Evolutionary conservation across 1,284 basidiomycete genomes (phyloP), one percentile per base, ranked within the genome.

Genomic region (Sporisorium sorghi): DNA sequence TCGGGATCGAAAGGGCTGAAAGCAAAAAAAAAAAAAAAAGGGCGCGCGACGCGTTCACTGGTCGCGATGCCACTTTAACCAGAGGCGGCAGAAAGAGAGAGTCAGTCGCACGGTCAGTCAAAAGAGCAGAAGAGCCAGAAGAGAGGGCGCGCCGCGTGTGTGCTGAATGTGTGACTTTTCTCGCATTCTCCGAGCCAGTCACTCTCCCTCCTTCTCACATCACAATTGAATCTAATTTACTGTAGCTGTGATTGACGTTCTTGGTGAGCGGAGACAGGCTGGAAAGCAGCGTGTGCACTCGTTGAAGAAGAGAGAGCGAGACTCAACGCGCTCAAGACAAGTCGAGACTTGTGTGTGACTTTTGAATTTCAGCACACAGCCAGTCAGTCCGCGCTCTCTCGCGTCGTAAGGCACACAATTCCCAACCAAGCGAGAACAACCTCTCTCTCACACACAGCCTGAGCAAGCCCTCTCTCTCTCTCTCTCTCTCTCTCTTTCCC

Each of bases 1-100:
- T 43, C 17, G 10, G 19, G 10, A 15, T 32, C n/a, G 10, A 14
- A 12, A 24, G 15, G 5, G 37, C 14, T 17, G 48, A 24, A 17
- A 40, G 39, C 24, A n/a, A n/a, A 7, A 2, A 24, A 10, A 21
- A 17, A 32, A 28, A 39, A 33, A 28, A 30, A 21, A 12, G 11
- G 42, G 26, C 33, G 62, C 69, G 69, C 69, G 69, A 63, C 69
- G 62, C 58, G 63, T 63, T 51, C 33, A 42, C 44, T 49, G 58
- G 58, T n/a, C 69, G 69, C 63, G 69, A 50, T 58, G 19, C 58
- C 55, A 61, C 63, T 66, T 61, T 65, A 58, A 54, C 26, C 6
- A 46, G 17, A 26, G n/a, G 43, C 12, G 33, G 35, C 35, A 8
- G 7, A 37, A 37, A 37, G n/a, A n/a, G n/a, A n/a, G n/a, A n/a